Evolutionary conservation across 2,329 filamentous ascomycete genomes (phyloP).

Genomic region (Calonectria hawksworthii): DNA sequence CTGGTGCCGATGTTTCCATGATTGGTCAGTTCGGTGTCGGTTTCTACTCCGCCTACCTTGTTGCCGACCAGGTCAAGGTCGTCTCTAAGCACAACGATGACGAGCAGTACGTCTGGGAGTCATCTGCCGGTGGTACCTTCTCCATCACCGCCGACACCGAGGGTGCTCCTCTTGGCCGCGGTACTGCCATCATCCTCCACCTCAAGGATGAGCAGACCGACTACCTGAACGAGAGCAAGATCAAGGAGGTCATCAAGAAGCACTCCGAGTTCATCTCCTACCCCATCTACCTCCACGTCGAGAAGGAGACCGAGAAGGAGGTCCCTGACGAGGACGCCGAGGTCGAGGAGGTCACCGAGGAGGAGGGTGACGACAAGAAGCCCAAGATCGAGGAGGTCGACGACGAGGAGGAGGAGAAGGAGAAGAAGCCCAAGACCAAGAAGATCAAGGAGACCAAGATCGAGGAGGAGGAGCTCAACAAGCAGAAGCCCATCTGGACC

Average conservation of each 20-base stretch:
- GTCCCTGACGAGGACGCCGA: conserved; percentile 96
- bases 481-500: conserved; percentile 99
- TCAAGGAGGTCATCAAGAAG: conserved; percentile 99
- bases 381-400: conserved; percentile 94
- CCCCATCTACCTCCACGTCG: conserved; percentile 99
- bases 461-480: conserved; percentile 99
- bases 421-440: conserved; percentile 99
- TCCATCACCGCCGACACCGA: conserved; percentile 91
- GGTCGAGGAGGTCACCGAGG: conserved; percentile 69
- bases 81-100: conserved; percentile 99
- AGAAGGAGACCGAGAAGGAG: conserved; percentile 99
- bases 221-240: conserved; percentile 98
- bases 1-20: conserved; percentile 99
- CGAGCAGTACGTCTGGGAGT: conserved; percentile 99
- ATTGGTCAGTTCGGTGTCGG: conserved; percentile 99
- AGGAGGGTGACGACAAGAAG: conserved; percentile 90
- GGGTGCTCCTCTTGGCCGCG: conserved; percentile 90
- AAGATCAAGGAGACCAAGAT: conserved; percentile 99
- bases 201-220: conserved; percentile 99
- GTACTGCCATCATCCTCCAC: conserved; percentile 98
- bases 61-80: conserved; percentile 95
- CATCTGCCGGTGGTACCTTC: conserved; percentile 96
- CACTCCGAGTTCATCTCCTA: conserved; percentile 99
- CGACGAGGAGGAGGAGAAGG: conserved; percentile 85
- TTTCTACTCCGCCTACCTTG: conserved; percentile 99